A percentile compares a stretch with the other conserved stretches of the same genome.
These are phyloP conservation scores for Tetrapisispora nanseiensis DNA, from an alignment of 805 yeast genomes.

Conservation along the genomic window DNA sequence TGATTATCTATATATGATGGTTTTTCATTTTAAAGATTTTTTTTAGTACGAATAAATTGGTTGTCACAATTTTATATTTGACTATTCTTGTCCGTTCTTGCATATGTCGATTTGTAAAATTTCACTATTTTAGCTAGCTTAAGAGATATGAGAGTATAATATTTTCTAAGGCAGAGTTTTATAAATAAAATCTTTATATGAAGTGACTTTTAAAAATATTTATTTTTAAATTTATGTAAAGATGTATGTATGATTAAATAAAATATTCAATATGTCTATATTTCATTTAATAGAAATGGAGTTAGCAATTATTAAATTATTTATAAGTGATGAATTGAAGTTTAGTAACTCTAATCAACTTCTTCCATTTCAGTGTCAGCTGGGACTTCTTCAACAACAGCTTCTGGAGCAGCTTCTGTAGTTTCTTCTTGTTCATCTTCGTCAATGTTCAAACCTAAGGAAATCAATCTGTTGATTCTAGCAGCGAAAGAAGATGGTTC, in stretches of 20 bases:
- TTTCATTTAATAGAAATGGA: background rate
- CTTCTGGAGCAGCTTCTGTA: slow-evolving; percentile 39
- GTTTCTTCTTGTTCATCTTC: slow-evolving; percentile 54
- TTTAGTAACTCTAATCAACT: slow-evolving; percentile 56
- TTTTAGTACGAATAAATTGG: too few relatives aligned
- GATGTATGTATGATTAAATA: background rate
- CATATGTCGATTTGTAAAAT: too few relatives aligned
- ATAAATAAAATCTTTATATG: too few relatives aligned
- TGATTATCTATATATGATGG: too few relatives aligned
- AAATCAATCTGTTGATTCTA: slow-evolving; percentile 96
- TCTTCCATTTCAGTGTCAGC: slow-evolving; percentile 98
- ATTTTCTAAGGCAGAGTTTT: background rate
- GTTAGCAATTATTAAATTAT: background rate
- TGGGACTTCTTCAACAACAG: slow-evolving; percentile 45
- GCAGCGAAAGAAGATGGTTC: slow-evolving; percentile 97
- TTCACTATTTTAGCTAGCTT: too few relatives aligned
- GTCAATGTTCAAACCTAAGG: slow-evolving; percentile 96
- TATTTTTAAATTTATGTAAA: background rate
- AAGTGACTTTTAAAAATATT: background rate
- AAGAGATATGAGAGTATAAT: too few relatives aligned
- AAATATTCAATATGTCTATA: background rate
- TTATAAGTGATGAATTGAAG: background rate
- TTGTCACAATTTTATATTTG: too few relatives aligned
- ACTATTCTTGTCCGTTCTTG: too few relatives aligned
- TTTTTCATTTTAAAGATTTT: too few relatives aligned